Conservation (phyloP, 306 rosid genomes). For the Phaseolus lunatus region DNA sequence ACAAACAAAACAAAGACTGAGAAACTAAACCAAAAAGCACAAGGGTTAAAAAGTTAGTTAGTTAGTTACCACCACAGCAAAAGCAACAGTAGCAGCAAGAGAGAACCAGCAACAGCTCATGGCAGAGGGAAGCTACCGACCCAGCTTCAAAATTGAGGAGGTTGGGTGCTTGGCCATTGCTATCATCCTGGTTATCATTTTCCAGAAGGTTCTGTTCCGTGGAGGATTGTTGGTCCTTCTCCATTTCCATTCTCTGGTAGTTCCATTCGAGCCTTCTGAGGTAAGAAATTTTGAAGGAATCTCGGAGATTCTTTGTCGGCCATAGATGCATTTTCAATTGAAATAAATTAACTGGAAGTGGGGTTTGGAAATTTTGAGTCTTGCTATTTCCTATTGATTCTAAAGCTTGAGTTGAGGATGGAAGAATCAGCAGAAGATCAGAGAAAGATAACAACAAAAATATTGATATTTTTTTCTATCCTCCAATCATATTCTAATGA, state of each 20-base stretch:
- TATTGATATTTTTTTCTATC: no score
- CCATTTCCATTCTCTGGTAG: slow-evolving; percentile 37
- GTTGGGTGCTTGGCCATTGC: not conserved
- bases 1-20: not conserved
- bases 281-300: slow-evolving; percentile 53
- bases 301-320: slow-evolving; percentile 53
- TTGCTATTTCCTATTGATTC: not conserved
- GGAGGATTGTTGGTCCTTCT: slow-evolving; percentile 39
- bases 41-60: not conserved
- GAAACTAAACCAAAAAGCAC: not conserved
- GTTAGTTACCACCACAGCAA: slow-evolving; percentile 56
- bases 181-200: not conserved
- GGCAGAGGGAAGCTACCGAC: slow-evolving; percentile 2
- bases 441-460: no score
- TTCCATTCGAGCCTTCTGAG: slow-evolving; percentile 57
- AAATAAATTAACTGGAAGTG: not conserved
- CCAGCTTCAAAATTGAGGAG: slow-evolving; percentile 16
- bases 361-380: not conserved
- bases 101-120: slow-evolving; percentile 43
- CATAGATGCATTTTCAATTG: slow-evolving; percentile 52
- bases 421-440: not conserved
- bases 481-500: no score
- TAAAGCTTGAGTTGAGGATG: not conserved
- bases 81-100: slow-evolving; percentile 64
- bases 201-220: slow-evolving; percentile 44